phyloP scores from a whole-genome alignment of 345 rosid genomes.

The Eucalyptus guilfoylei region DNA sequence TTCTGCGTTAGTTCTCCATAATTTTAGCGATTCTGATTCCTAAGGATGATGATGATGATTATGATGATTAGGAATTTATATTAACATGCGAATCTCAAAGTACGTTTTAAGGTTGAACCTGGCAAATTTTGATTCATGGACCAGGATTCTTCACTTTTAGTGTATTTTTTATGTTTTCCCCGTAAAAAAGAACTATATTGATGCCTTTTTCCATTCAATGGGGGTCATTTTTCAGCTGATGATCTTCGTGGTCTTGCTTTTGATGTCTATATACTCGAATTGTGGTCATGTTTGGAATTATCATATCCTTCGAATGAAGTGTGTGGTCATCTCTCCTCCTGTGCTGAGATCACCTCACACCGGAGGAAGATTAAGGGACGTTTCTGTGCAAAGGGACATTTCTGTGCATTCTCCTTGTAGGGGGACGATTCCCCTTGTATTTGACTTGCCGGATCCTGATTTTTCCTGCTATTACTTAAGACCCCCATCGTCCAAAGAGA shows the following conservation, averaged over 20 bases:
- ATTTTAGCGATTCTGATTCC: neutral
- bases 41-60: neutral
- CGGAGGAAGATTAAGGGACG: neutral
- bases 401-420: neutral
- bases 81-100: neutral
- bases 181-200: neutral
- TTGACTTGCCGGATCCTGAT: neutral
- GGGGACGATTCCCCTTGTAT: neutral
- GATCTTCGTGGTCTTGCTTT: neutral
- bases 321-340: neutral
- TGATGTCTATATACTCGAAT: neutral
- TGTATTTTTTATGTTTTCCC: neutral
- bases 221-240: neutral
- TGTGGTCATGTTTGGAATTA: neutral
- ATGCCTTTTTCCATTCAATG: neutral
- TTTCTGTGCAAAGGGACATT: neutral
- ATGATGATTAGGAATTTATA: neutral
- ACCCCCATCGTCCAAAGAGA: neutral
- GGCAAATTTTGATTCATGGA: neutral
- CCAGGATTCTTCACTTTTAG: neutral
- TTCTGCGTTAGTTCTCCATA: neutral
- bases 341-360: neutral
- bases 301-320: neutral
- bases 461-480: neutral
- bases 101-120: neutral